These are phyloP conservation scores for Backusella australiensis DNA, from an alignment of 192 early-diverging fungal genomes.

Conservation along the genomic window DNA sequence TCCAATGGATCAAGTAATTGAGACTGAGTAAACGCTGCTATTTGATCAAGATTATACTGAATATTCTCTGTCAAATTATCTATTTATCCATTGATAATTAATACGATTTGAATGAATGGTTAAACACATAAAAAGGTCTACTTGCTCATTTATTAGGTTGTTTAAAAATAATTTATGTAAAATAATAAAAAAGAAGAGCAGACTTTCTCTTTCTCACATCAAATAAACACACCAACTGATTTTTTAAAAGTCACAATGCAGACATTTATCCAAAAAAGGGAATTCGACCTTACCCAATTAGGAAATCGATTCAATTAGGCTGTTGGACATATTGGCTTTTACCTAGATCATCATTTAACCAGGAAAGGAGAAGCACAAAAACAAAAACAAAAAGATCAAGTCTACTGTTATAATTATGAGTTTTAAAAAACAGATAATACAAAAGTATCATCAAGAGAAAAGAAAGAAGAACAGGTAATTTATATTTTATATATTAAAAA, in stretches of 20 bases:
- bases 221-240: not conserved
- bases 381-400: not conserved
- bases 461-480: not conserved
- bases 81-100: conserved; percentile 1
- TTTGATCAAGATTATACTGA: conserved; percentile 6
- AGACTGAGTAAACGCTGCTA: conserved; percentile 5
- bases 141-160: not conserved
- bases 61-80: conserved; percentile 15
- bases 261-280: not conserved
- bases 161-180: not conserved
- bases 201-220: not conserved
- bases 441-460: not conserved
- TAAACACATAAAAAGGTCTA: not conserved
- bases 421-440: not conserved
- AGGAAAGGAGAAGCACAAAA: not conserved
- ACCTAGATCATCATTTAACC: not conserved
- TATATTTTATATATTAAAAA: not conserved
- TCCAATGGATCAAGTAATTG: conserved; percentile 8
- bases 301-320: not conserved
- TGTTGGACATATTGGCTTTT: not conserved
- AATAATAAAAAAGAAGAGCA: not conserved
- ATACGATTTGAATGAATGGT: not conserved
- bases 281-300: not conserved
- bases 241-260: conserved; percentile 3
- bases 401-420: too few relatives aligned